phyloP scores from a whole-genome alignment of 345 rosid genomes.

The Eutrema heterophyllum region DNA sequence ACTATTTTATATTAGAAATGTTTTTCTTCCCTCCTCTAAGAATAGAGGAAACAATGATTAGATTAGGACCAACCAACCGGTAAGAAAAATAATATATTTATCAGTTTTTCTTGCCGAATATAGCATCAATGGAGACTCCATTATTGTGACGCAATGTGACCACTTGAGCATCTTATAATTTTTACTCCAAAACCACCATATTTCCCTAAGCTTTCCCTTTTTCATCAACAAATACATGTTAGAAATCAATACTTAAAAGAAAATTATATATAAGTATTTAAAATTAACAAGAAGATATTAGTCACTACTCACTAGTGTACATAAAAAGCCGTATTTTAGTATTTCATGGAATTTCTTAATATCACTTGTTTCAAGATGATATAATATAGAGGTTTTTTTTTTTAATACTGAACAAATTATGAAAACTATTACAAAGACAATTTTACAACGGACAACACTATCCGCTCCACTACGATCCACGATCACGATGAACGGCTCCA shows the following conservation, averaged over 20 bases:
- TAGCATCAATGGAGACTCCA: conserved; percentile 16
- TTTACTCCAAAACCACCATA: conserved; percentile 6
- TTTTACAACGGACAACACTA: too few species aligned
- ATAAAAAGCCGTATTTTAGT: background rate
- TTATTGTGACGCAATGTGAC: conserved; percentile 35
- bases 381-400: too few species aligned
- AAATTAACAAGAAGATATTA: background rate
- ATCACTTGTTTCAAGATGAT: background rate
- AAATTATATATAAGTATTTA: background rate
- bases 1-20: background rate
- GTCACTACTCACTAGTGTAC: background rate
- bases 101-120: conserved; percentile 3
- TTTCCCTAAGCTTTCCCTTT: conserved; percentile 8
- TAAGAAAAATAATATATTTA: background rate
- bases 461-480: too few species aligned
- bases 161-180: conserved; percentile 38
- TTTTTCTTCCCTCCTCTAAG: background rate
- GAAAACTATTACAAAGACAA: too few species aligned
- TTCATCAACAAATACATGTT: background rate
- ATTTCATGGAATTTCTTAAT: background rate
- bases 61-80: conserved; percentile 14
- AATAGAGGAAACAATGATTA: conserved; percentile 8
- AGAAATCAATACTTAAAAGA: background rate
- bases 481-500: too few species aligned
- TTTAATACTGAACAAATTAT: too few species aligned